Base-by-base conservation (phyloP, 352 stramenopile species). In the Pythium utonaiense region DNA sequence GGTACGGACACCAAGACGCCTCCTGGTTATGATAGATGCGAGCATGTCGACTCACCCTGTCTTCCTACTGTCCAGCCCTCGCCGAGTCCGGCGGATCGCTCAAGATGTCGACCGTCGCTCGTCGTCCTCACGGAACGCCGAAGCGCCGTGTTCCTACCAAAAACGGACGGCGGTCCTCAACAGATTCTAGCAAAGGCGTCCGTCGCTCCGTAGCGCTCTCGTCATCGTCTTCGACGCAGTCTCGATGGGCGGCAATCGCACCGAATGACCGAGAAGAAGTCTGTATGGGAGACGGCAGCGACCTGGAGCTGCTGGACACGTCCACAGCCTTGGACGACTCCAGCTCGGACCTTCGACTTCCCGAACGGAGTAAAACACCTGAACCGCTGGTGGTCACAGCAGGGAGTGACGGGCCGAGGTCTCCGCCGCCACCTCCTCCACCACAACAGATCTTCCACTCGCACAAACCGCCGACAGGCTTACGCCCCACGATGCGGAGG, bases 21-120 rank as follows among this genome's bases (percentile, higher is more conserved):
- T 33, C 5, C 28, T 33, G n/a, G n/a, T n/a, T n/a, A n/a, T n/a
- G n/a, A 33, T 33, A 33, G 28, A 9, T 10, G 5, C 9, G 28
- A 33, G 9, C 5, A 1, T 14, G 21, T 19, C 24, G 12, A 52
- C 45, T 54, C 17, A 27, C 50, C 27, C 31, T 47, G 12, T n/a
- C 41, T 30, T 52, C 3, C 36, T 44, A 8, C 44, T 41, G 38
- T 8, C 27, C 19, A 78, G 71, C 73, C 0, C 74, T 91, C 7
- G 56, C 86, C 9, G 73, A 72, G 49, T 89, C 78, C 0, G 78
- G 81, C 6, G 78, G 78, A 2, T 89, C 78, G 0, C 51, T 91
- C 5, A 76, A 76, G 3, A 71, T 80, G 22, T 76, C 78, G 14
- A 34, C 69, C 0, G 62, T 67, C 16, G 68, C 58, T 25, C 68